Evolutionary conservation across 768 basidiomycete species (phyloP).

Genomic region (Phaeotremella fagi): DNA sequence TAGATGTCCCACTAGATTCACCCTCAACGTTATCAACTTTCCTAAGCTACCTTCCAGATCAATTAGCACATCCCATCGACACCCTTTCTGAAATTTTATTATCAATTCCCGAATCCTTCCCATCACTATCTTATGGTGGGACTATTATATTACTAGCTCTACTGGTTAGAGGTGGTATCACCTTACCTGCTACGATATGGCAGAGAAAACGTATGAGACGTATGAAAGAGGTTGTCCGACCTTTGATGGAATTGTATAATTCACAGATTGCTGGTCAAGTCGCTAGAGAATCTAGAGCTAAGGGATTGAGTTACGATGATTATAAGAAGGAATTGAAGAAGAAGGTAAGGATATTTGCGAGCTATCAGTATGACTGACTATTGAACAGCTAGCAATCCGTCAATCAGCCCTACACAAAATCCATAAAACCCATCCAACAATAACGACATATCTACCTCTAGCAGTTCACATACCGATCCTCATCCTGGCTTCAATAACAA

Average conservation of each 20-base stretch:
- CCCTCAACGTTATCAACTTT: neutral
- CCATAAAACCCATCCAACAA: conserved; percentile 42
- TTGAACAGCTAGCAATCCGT: conserved; percentile 27
- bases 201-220: conserved; percentile 33
- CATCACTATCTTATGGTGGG: conserved; percentile 22
- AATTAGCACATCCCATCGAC: conserved; percentile 6
- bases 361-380: neutral
- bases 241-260: conserved; percentile 40
- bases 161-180: conserved; percentile 37
- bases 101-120: conserved; percentile 15
- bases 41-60: conserved; percentile 5
- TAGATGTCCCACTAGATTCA: too few species aligned
- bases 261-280: conserved; percentile 29
- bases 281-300: conserved; percentile 37
- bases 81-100: conserved; percentile 25
- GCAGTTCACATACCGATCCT: conserved; percentile 48
- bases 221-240: conserved; percentile 40
- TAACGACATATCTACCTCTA: conserved; percentile 44
- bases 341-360: conserved; percentile 24
- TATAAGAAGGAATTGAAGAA: conserved; percentile 42
- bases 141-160: conserved; percentile 48
- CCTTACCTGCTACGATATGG: conserved; percentile 48
- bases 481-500: conserved; percentile 41
- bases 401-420: conserved; percentile 31
- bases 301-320: conserved; percentile 42